Base-by-base conservation (phyloP, 805 yeast species). In the Spathaspora boniae region DNA sequence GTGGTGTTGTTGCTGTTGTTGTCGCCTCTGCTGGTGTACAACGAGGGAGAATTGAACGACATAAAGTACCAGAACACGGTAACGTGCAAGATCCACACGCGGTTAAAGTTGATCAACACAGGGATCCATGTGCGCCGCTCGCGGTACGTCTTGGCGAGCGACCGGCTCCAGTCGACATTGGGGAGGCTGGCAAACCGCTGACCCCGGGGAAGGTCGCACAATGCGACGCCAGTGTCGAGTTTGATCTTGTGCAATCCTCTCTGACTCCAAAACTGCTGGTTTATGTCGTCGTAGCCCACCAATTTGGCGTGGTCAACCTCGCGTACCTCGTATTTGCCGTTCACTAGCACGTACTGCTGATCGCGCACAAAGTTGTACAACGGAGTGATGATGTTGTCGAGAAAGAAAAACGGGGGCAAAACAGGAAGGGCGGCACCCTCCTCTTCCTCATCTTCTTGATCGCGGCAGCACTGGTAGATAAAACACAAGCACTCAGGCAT, bases 251-350 rank as follows among this genome's bases (percentile, higher is more conserved):
- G 34, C 4, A 73, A 43, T 11, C 68, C 65, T 31, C 60, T 47
- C 2, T 58, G 54, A 39, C 62, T 64, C 79, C 80, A 74, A 39
- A 74, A 74, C 14, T 66, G 54, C 43, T 71, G 79, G 44, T 74
- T 74, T 25, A 72, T 53, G 44, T 74, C 80, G 48, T 74, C 80
- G 45, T 82, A 57, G 43, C 85, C 73, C 56, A 79, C 52, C 53
- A 80, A 66, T 45, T 73, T 54, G 56, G 69, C 54, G 66, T 80
- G 93, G 60, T 86, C 93, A 47, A 72, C 72, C 50, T 79, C 88
- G 42, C 79, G 76, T 58, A 79, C 76, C 9, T 38, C 36, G 61
- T 72, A 77, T 35, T 62, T 63, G 3, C 82, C 86, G 30, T 77
- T 74, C 17, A 60, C 39, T 6, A 69, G 53, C 45, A 75, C 76